Conservation (phyloP, 179 eudicot genomes). For the Carnegiea gigantea region DNA sequence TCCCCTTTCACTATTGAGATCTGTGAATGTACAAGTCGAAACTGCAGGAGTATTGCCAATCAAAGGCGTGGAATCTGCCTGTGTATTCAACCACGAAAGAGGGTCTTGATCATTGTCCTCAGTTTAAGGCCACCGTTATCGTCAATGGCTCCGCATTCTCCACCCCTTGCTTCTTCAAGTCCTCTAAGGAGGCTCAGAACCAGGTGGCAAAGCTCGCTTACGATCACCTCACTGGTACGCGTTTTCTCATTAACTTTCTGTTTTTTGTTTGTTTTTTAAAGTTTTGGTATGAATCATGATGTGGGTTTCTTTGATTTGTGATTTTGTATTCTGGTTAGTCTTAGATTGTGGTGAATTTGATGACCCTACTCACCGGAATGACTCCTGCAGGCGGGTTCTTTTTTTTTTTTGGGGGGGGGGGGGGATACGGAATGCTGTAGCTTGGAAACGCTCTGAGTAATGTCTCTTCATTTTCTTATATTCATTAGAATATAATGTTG, state of each 20-base stretch:
- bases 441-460: neutral
- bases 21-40: slow-evolving; percentile 35
- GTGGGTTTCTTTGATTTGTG: slow-evolving; percentile 6
- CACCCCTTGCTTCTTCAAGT: slow-evolving; percentile 14
- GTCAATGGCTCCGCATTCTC: slow-evolving; percentile 32
- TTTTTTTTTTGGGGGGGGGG: too few species aligned
- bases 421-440: too few species aligned
- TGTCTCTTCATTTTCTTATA: neutral
- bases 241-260: neutral
- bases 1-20: neutral
- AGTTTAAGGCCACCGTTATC: slow-evolving; percentile 31
- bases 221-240: slow-evolving; percentile 34
- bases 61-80: slow-evolving; percentile 29
- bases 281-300: neutral
- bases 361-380: too few species aligned
- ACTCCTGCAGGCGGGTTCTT: too few species aligned
- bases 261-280: neutral
- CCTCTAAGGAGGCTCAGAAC: slow-evolving; percentile 42
- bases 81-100: slow-evolving; percentile 31
- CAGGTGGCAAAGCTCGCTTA: slow-evolving; percentile 37
- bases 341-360: neutral
- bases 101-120: slow-evolving; percentile 40
- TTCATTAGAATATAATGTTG: neutral
- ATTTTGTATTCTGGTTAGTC: neutral
- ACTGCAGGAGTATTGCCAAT: slow-evolving; percentile 38